Base-by-base conservation (phyloP, 2,329 filamentous ascomycete genomes). In the Elsinoe fawcettii region DNA sequence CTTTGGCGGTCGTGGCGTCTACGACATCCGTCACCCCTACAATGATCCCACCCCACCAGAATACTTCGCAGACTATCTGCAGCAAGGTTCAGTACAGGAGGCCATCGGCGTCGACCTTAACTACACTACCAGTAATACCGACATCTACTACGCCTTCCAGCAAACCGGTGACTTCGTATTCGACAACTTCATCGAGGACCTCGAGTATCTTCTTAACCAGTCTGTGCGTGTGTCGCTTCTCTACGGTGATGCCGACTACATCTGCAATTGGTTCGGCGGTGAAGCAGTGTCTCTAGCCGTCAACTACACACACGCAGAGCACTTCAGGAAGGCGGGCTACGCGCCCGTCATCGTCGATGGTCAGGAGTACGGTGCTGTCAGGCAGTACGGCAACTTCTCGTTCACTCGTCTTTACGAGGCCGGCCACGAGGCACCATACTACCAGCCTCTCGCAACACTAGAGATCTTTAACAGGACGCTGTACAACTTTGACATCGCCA, bases 161-260 rank as follows among this genome's bases (percentile, higher is more conserved):
- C 70, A 73, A 59, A 77, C 75, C 2, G 79, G 78, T 43, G 85
- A 88, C 67, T 83, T 82, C 61, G 79, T 84, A 54, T 85, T 83
- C 64, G 79, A 80, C 14, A 80, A 81, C 61, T 79, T 84, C 64
- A 73, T 69, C 18, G 61, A 66, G 22, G 72, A 75, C 58, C 58
- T 74, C 9, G 69, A 73, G 58, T 61, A 65, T 70, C 77, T 60
- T 75, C 66, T 75, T 3, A 62, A 69, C 44, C 64, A 66, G 32
- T 71, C 69, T 46, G 68, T 74, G 6, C 65, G 70, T 11, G 69
- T 74, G 2, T 67, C 66, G 20, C 58, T 74, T 49, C 62, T 61
- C 37, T 81, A 69, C 43, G 66, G 67, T 14, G 63, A 66, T 34
- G 64, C 60, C 22, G 66, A 69, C 55, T 61, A 61, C 47, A 61